phyloP scores from a whole-genome alignment of 2,329 filamentous ascomycete species.

The Emydomyces testavorans region DNA sequence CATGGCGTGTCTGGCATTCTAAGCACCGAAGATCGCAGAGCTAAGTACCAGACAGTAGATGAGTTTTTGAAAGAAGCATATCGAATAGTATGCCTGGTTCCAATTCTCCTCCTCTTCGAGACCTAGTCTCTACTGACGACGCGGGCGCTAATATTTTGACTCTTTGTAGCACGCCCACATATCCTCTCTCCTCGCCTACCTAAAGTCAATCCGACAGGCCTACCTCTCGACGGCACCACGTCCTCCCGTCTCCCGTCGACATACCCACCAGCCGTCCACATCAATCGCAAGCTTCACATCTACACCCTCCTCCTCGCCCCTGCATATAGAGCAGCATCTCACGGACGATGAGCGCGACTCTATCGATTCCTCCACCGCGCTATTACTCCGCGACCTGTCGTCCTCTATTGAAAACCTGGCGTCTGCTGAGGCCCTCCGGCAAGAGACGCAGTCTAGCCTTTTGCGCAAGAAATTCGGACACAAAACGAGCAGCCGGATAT shows the following conservation, averaged over 20 bases:
- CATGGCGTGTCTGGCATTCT: conserved; percentile 29
- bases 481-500: conserved; percentile 40
- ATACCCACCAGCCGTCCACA: conserved; percentile 26
- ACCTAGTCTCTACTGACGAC: neutral
- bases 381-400: conserved; percentile 74
- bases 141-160: no score
- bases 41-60: conserved; percentile 45
- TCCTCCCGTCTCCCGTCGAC: conserved; percentile 39
- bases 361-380: conserved; percentile 77
- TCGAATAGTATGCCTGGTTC: conserved; percentile 55
- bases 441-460: conserved; percentile 60
- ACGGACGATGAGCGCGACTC: conserved; percentile 74
- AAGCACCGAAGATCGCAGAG: conserved; percentile 18
- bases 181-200: conserved; percentile 62
- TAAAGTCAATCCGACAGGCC: conserved; percentile 71
- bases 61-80: conserved; percentile 91
- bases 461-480: conserved; percentile 61
- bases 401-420: conserved; percentile 66
- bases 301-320: conserved; percentile 20
- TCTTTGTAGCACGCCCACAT: conserved; percentile 67
- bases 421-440: conserved; percentile 69
- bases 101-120: conserved; percentile 11
- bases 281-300: conserved; percentile 26
- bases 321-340: conserved; percentile 46
- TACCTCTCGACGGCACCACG: conserved; percentile 76